These are phyloP conservation scores for Ampelocalamus luodianensis DNA, from an alignment of 176 grass and related monocot species.

Conservation along the genomic window DNA sequence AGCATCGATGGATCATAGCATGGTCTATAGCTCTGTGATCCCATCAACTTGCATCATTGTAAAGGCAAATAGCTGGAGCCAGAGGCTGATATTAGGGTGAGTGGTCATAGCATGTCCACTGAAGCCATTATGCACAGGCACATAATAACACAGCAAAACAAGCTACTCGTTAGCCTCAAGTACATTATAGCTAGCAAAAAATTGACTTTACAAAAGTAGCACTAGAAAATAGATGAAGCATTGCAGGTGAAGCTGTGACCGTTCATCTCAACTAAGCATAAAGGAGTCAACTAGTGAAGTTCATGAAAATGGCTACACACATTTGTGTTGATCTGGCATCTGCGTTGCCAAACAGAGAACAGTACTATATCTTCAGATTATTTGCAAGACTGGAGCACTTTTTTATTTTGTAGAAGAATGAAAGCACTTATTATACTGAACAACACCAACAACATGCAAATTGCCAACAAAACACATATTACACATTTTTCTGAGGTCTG, in stretches of 20 bases:
- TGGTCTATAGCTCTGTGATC: background rate
- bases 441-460: background rate
- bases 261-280: background rate
- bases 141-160: conserved; percentile 30
- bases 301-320: background rate
- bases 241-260: background rate
- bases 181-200: conserved; percentile 16
- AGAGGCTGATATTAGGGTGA: background rate
- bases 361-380: background rate
- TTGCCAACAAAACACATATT: background rate
- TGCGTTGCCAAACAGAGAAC: background rate
- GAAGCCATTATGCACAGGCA: conserved; percentile 15
- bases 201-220: background rate
- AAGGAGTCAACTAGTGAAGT: background rate
- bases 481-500: background rate
- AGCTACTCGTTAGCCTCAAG: conserved; percentile 20
- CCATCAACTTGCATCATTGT: background rate
- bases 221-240: background rate
- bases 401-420: background rate
- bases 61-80: conserved; percentile 19
- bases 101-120: conserved; percentile 27
- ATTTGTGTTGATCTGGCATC: background rate
- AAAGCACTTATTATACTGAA: background rate
- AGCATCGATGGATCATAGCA: too few relatives aligned
- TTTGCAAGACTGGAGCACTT: background rate